Conservation (phyloP, 106 monocot genomes). For the Phalaenopsis aphrodite region DNA sequence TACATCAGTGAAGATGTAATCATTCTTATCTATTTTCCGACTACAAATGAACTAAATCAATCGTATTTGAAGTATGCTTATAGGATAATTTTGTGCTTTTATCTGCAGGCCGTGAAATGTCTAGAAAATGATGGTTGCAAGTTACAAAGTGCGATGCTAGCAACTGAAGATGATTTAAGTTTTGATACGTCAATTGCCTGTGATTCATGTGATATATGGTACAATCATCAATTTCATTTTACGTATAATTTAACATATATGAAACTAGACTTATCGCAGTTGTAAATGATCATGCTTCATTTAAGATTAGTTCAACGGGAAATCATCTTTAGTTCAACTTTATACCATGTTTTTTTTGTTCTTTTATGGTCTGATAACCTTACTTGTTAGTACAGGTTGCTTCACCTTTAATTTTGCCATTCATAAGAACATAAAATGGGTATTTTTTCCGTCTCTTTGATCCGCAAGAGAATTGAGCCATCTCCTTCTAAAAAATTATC, state of each 20-base stretch:
- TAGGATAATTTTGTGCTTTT: not conserved
- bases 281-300: not conserved
- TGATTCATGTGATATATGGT: conserved; percentile 98
- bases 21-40: not conserved
- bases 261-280: not conserved
- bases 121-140: conserved; percentile 84
- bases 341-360: not conserved
- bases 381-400: not conserved
- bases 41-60: not conserved
- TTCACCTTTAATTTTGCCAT: not conserved
- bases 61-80: not conserved
- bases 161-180: conserved; percentile 38
- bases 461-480: not conserved
- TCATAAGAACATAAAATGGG: not conserved
- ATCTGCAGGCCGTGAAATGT: conserved; percentile 76
- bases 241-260: not conserved
- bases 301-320: not conserved
- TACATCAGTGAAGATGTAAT: conserved; percentile 97
- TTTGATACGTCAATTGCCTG: conserved; percentile 96
- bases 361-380: not conserved
- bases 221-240: conserved; percentile 6
- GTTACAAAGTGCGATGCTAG: conserved; percentile 44
- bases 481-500: not conserved
- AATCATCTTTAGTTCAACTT: not conserved
- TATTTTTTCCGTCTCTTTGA: not conserved